Evolutionary conservation across 1,284 basidiomycete genomes (phyloP), one percentile per base, ranked within the genome.

Genomic region (Pisolithus thermaeus): DNA sequence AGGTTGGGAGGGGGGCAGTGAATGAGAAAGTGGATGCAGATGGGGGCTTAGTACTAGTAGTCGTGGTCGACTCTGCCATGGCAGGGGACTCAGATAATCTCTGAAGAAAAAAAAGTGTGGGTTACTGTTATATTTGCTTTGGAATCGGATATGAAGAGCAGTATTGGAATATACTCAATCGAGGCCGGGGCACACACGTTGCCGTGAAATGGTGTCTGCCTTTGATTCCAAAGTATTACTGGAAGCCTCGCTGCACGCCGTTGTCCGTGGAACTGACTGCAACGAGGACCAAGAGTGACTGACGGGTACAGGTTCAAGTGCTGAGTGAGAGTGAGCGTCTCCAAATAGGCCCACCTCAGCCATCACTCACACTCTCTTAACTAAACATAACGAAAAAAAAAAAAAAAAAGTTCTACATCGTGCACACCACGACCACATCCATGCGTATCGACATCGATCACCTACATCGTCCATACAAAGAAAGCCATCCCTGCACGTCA

Each of bases 1-100:
- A 56, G 7, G 61, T 20, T 1, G 41, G 16, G 8, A 39, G 38
- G 8, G 50, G 44, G 7, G 43, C 23, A 42, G 41, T 55, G 52
- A 37, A 41, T 54, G 47, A 44, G 58, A 41, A 30, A 14, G 64
- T 60, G 27, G 56, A 57, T 4, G 73, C 66, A 46, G 73, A 53
- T 6, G 73, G 63, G 30, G 74, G 49, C 54, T 42, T 30, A 30
- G 30, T 30, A 30, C 8, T 30, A 8, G 30, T 12, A 4, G 2
- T 27, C 25, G 25, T 27, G 14, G 54, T 20, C 39, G 46, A 35
- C 22, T 51, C 48, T 46, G 54, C 52, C 59, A 60, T 60, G 53
- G 28, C 30, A 27, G 50, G 32, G 42, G 41, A 55, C 27, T 27
- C 52, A 25, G 37, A 41, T 43, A 36, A 38, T 32, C 35, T 55